A percentile compares a stretch with the other conserved stretches of the same genome.
These are phyloP conservation scores for Yarrowia sp. DNA, from an alignment of 805 yeast species.

Conservation along the genomic window DNA sequence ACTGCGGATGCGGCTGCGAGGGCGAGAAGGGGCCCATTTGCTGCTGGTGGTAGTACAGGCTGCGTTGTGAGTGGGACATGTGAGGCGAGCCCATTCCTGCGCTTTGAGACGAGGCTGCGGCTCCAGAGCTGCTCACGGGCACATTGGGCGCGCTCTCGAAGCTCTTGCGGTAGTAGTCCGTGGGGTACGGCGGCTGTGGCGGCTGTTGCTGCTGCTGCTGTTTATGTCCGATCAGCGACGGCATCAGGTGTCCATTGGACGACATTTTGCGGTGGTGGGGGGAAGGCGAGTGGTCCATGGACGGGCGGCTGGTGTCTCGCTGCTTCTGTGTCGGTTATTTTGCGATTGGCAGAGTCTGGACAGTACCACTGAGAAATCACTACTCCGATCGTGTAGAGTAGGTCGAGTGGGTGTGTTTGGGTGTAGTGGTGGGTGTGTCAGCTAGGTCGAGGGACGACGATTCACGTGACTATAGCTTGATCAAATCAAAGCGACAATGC, in stretches of 20 bases:
- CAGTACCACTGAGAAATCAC: no score
- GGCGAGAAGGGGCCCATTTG: conserved; percentile 24
- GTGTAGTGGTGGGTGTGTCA: no score
- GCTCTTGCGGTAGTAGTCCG: conserved; percentile 21
- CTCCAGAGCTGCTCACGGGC: background rate
- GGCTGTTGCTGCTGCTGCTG: conserved; percentile 23
- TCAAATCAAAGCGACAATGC: no score
- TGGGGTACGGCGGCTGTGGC: conserved; percentile 16
- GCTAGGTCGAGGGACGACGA: no score
- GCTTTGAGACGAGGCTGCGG: background rate
- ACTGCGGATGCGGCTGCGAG: conserved; percentile 33
- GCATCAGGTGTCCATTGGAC: conserved; percentile 30
- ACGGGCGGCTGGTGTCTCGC: background rate
- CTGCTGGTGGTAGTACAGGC: conserved; percentile 37
- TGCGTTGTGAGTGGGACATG: conserved; percentile 22
- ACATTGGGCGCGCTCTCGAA: conserved; percentile 6
- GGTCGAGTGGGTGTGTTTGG: background rate
- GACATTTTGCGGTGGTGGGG: conserved; percentile 31
- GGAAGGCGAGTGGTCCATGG: conserved; percentile 21
- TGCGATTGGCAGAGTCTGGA: no score
- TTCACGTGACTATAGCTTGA: no score
- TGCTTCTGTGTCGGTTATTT: no score
- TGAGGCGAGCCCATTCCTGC: conserved; percentile 6
- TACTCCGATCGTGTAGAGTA: conserved; percentile 5
- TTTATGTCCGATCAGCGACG: conserved; percentile 10